Base-by-base conservation (phyloP, 1,284 basidiomycete genomes). In the Papiliotrema terrestris region DNA sequence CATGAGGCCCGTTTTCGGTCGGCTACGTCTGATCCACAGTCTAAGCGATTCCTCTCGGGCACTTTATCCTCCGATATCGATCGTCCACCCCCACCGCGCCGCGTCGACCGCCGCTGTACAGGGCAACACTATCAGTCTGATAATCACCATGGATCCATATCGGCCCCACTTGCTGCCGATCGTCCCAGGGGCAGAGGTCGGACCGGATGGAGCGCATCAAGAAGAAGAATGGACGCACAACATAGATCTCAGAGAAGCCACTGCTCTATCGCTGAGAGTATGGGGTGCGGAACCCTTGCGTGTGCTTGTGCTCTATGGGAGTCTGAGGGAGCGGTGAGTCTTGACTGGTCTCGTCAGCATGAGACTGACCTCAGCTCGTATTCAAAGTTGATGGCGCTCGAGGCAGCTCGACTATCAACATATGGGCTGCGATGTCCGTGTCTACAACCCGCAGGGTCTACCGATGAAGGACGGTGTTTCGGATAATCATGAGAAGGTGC, bases 401-500 rank as follows among this genome's bases (percentile, higher is more conserved):
- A 78, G 56, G 71, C 71, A 5, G 61, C 73, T 0, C 57, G 76
- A 6, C 60, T 78, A 14, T 9, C 55, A 69, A 35, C 57, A 55
- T 2, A 54, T 75, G 29, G 73, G 70, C 3, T 72, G 69, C 26
- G 73, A 78, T 41, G 75, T 78, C 3, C 56, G 71, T 8, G 63
- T 76, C 1, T 78, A 66, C 57, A 56, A 74, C 42, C 75, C 76
- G 1, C 20, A 55, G 1, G 68, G 68, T 1, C 51, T 78, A 3
- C 76, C 76, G 2, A 44, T 78, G 20, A 77, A 77, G 52, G 74
- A 76, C 50, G 75, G 69, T n/a, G 44, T 55, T 0, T 59, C 66
- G 11, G 66, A 63, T 11, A 51, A 58, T 35, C 64, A 74, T 44
- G 52, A 56, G 1, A 70, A 72, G 45, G 74, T 72, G 0, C 60